Base-by-base conservation (phyloP, 2,329 filamentous ascomycete genomes). In the Hypoxylon sp. region DNA sequence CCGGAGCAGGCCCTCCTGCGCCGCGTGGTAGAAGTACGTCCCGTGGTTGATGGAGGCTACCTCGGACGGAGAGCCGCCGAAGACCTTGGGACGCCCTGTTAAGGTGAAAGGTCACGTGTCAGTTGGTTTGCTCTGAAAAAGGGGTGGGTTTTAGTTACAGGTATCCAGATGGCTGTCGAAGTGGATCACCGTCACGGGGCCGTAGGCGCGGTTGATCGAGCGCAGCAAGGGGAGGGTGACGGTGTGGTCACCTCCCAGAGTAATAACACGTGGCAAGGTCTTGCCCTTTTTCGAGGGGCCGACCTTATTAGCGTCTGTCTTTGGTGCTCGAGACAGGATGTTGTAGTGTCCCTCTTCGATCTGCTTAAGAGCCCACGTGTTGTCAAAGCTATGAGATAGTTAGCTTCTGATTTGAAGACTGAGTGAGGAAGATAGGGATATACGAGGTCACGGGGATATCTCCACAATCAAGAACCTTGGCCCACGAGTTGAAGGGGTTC, bases 401-500 rank as follows among this genome's bases (percentile, higher is more conserved):
- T 19, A 68, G 57, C 51, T 26, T 47, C 39, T 37, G 19, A 8
- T 19, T 41, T 22, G 4, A 24, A n/a, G 6, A 19, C 7, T 43
- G 30, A 24, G 24, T 26, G 6, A 37, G 5, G 59, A 13, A 28
- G n/a, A 39, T 2, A 32, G n/a, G 1, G 28, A 77, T 87, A 78
- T 82, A 93, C 87, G 91, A 94, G 10, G 91, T 94, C 2, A 95
- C 91, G 0, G 91, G 91, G 50, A 94, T 92, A 74, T 95, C 91
- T 63, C 92, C 92, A 74, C 92, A 95, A 76, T 95, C 92, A 1
- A 95, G 79, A 2, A 95, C 87, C 51, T 86, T 92, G 7, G 93
- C 89, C 86, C 92, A 94, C 72, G 86, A 89, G 74, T 90, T 88
- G 81, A 95, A 95, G 0, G 91, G 91, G 77, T 95, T 94, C 20